Conservation (phyloP, 805 yeast genomes). For the Kazachstania africana region DNA sequence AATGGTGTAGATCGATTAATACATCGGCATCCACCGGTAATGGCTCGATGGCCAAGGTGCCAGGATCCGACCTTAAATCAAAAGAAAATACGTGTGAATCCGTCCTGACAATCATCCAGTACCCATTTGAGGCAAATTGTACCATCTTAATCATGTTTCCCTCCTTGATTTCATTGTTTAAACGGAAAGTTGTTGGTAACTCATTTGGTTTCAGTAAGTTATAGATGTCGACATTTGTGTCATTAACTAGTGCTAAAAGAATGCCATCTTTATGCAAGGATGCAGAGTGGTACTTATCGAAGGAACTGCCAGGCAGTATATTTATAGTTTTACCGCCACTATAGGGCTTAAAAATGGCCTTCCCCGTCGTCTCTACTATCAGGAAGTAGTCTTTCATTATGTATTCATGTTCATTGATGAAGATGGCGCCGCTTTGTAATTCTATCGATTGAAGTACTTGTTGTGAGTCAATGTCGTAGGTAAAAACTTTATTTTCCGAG, state of each 20-base stretch:
- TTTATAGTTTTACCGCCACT: too few species aligned
- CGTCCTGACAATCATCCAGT: constrained; percentile 21
- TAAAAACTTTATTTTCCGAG: too few species aligned
- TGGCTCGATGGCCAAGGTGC: constrained; percentile 13
- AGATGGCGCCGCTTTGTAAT: too few species aligned
- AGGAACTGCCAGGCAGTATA: too few species aligned
- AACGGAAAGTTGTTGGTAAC: constrained; percentile 6
- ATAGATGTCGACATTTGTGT: constrained; percentile 4
- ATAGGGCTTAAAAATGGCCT: too few species aligned
- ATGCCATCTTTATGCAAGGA: constrained; percentile 30
- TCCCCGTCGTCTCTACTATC: too few species aligned
- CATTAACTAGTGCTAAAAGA: constrained; percentile 19
- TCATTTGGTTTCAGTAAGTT: constrained; percentile 9
- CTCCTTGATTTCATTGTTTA: constrained; percentile 5
- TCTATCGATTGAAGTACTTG: too few species aligned
- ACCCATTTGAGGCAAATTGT: constrained; percentile 21
- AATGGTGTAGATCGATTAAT: constrained; percentile 1
- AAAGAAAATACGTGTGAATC: constrained; percentile 8
- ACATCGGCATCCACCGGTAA: not conserved
- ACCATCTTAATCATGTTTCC: constrained; percentile 8
- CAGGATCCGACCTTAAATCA: constrained; percentile 19
- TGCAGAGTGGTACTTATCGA: constrained; percentile 1
- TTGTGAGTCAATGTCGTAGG: not conserved
- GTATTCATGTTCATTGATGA: too few species aligned
- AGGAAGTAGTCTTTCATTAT: too few species aligned